Evolutionary conservation across 306 rosid genomes (phyloP).

Genomic region (Purshia tridentata): DNA sequence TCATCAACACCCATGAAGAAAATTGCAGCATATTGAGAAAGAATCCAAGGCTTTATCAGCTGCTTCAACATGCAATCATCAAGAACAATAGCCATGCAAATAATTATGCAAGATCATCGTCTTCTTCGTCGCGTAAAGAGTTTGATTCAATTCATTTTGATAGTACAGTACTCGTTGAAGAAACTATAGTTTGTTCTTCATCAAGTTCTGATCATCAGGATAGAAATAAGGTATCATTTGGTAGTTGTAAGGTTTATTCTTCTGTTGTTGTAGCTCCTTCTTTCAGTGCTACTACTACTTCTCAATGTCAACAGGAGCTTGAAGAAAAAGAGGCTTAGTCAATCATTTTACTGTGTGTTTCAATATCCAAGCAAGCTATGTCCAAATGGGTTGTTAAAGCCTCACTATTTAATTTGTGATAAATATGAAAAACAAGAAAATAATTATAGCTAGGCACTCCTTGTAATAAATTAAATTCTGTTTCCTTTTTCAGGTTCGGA

Average conservation of each 20-base stretch:
- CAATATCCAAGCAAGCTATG: neutral
- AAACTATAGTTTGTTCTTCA: conserved; percentile 67
- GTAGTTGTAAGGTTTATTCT: conserved; percentile 82
- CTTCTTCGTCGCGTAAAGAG: conserved; percentile 21
- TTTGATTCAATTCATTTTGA: conserved; percentile 27
- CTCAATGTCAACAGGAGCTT: conserved; percentile 21
- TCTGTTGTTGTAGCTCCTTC: conserved; percentile 95
- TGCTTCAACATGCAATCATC: conserved; percentile 68
- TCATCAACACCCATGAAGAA: conserved; percentile 40
- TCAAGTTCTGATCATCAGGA: conserved; percentile 16
- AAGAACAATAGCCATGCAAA: conserved; percentile 44
- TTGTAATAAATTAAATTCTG: neutral
- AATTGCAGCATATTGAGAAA: conserved; percentile 42
- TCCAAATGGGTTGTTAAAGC: neutral
- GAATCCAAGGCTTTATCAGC: conserved; percentile 65
- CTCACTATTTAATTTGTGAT: neutral
- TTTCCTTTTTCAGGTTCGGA: neutral
- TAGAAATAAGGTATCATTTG: conserved; percentile 39
- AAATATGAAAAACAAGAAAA: neutral
- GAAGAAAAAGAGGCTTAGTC: conserved; percentile 8
- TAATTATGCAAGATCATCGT: conserved; percentile 24
- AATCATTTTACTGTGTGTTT: neutral
- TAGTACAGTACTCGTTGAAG: conserved; percentile 45
- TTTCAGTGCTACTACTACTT: conserved; percentile 51
- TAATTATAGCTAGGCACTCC: neutral